Evolutionary conservation across 2,329 filamentous ascomycete species (phyloP).

Genomic region (Macrophomina phaseolina): DNA sequence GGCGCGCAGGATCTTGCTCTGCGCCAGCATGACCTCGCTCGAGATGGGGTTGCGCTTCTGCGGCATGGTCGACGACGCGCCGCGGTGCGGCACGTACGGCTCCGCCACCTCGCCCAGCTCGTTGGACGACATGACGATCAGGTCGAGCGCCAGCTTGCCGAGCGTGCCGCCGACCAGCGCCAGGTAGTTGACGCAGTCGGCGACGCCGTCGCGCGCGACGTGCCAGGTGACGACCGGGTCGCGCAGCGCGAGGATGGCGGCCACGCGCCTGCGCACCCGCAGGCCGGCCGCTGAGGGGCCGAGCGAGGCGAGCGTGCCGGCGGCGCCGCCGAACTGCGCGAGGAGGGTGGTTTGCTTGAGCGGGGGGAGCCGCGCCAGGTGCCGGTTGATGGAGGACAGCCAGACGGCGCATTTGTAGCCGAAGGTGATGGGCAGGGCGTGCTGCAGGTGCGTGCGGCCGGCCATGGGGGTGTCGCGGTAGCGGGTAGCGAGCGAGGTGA

Average conservation of each 20-base stretch:
- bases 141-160: constrained; percentile 62
- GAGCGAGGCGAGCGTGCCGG: constrained; percentile 61
- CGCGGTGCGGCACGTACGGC: constrained; percentile 48
- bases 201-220: constrained; percentile 60
- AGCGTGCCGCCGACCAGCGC: constrained; percentile 60
- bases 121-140: constrained; percentile 64
- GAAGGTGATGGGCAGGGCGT: constrained; percentile 63
- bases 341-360: constrained; percentile 54
- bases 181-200: constrained; percentile 60
- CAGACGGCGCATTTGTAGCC: constrained; percentile 65
- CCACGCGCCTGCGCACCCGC: constrained; percentile 56
- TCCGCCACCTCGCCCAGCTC: constrained; percentile 61
- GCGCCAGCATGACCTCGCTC: constrained; percentile 61
- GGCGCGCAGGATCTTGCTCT: constrained; percentile 59
- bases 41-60: constrained; percentile 64
- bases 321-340: constrained; percentile 64
- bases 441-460: constrained; percentile 63
- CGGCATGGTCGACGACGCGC: constrained; percentile 44
- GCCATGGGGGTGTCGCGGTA: constrained; percentile 63
- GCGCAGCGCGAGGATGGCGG: constrained; percentile 53
- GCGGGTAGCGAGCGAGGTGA: constrained; percentile 51
- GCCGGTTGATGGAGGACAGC: constrained; percentile 57
- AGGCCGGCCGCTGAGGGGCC: constrained; percentile 51
- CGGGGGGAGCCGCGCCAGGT: constrained; percentile 55
- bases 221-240: constrained; percentile 65